A percentile compares a stretch with the other conserved stretches of the same genome.
phyloP scores from a whole-genome alignment of 2,329 filamentous ascomycete species.

The Nothophaeocryptopus gaeumannii region DNA sequence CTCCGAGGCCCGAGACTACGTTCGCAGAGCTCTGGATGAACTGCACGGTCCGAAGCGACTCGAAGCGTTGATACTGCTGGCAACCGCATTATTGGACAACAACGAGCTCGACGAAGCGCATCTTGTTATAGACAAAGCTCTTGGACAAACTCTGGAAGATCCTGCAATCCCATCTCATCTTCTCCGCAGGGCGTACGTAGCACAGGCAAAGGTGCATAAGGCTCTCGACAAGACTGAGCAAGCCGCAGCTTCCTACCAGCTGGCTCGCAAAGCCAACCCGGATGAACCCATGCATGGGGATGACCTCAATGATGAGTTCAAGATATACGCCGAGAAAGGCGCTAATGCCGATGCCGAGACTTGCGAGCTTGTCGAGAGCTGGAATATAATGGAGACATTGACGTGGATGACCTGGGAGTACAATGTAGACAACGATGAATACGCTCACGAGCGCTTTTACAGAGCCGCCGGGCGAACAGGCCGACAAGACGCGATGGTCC shows the following conservation, averaged over 20 bases:
- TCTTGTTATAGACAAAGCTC: neutral
- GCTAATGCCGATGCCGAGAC: neutral
- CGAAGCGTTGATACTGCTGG: neutral
- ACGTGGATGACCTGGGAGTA: conserved; percentile 8
- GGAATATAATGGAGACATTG: conserved; percentile 7
- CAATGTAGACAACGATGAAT: conserved; percentile 3
- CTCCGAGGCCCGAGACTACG: conserved; percentile 1
- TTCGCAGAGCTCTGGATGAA: neutral
- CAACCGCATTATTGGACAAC: neutral
- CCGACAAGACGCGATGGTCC: neutral
- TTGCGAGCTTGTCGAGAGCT: conserved; percentile 3
- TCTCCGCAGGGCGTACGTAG: neutral
- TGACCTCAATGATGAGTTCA: conserved; percentile 4
- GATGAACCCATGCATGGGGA: conserved; percentile 6
- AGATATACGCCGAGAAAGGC: conserved; percentile 1
- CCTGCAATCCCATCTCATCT: neutral
- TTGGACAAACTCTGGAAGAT: neutral
- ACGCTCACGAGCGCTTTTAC: conserved; percentile 1
- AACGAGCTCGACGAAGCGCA: conserved; percentile 1
- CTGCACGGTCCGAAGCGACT: neutral
- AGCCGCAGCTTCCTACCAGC: conserved; percentile 1
- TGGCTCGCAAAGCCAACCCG: conserved; percentile 3
- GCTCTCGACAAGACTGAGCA: neutral
- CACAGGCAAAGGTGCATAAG: conserved; percentile 5
- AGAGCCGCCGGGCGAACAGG: conserved; percentile 1